Evolutionary conservation across 805 yeast species (phyloP), one percentile per base, ranked within the genome.

Genomic region (Starmerella ratchasimensis): DNA sequence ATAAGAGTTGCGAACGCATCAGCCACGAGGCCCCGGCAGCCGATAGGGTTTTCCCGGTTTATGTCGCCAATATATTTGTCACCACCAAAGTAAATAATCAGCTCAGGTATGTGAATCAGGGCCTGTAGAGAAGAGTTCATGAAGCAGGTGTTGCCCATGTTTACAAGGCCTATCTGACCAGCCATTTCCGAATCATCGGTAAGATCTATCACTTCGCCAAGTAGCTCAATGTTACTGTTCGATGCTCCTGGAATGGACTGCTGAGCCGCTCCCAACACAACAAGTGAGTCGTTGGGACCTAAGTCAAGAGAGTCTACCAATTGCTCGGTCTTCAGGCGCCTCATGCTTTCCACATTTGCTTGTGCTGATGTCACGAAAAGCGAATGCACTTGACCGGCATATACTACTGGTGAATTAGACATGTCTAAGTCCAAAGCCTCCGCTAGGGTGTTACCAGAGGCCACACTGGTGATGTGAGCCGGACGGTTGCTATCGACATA

Each of bases 61-160:
- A 88, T 59, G 50, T 88, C 97, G 3, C 57, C 55, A 45, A 68
- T 64, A 53, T 63, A 80, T 13, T 70, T 62, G 38, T 71, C 69
- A 50, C 50, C 39, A 26, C 76, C 59, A 50, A 88, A 90, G 54
- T 83, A 88, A 29, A 73, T 67, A 8, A 76, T 71, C 19, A 90
- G 58, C 55, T 83, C 94, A 1, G 94, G 93, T 10, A 86, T 68
- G 53, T 88, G 97, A 10, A 49, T 69, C 42, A 84, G 58, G 15
- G 80, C 69, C 57, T 86, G 96, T 21, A 86, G 57, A 1, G 84
- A 94, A 23, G 84, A 73, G 59, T 86, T 86, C 93, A 84, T 83
- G 53, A 86, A 86, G 57, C 96, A 86, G 0, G 94, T 82, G 55
- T 86, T 86, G n/a, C 95, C 95, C 49, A 82, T 93, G 56, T 86